Evolutionary conservation across 139 green algal species (phyloP).

Genomic region (Tetraselmis chui): DNA sequence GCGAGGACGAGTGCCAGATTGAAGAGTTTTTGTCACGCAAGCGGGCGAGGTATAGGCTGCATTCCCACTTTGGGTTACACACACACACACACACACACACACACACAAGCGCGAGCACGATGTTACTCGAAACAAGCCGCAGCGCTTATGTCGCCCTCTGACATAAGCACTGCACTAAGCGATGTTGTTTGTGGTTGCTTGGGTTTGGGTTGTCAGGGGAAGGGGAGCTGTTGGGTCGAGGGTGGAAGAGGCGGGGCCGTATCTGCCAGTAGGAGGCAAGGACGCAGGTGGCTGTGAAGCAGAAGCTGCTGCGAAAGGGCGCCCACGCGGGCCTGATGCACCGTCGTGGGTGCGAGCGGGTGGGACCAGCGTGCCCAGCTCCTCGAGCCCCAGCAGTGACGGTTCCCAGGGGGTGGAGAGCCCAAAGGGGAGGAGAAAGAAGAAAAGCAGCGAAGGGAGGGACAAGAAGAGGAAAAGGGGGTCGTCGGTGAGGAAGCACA

Average conservation of each 20-base stretch:
- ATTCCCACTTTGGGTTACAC: no score
- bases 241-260: conserved; percentile 27
- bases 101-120: no score
- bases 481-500: no score
- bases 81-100: no score
- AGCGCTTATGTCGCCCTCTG: conserved; percentile 1
- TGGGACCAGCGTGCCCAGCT: not conserved
- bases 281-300: conserved; percentile 4
- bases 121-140: conserved; percentile 3
- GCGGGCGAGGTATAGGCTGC: not conserved
- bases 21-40: no score
- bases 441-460: not conserved
- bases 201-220: conserved; percentile 5
- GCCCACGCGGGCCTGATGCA: conserved; percentile 14
- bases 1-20: no score
- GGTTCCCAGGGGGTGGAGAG: not conserved
- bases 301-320: conserved; percentile 8
- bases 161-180: not conserved
- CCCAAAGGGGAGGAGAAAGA: not conserved
- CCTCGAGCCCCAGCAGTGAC: not conserved
- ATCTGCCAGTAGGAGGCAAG: conserved; percentile 7
- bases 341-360: conserved; percentile 17
- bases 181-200: not conserved
- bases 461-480: not conserved
- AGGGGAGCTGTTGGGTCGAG: conserved; percentile 24